These are phyloP conservation scores for Thamnidium elegans DNA, from an alignment of 192 early-diverging fungal species.

Conservation along the genomic window DNA sequence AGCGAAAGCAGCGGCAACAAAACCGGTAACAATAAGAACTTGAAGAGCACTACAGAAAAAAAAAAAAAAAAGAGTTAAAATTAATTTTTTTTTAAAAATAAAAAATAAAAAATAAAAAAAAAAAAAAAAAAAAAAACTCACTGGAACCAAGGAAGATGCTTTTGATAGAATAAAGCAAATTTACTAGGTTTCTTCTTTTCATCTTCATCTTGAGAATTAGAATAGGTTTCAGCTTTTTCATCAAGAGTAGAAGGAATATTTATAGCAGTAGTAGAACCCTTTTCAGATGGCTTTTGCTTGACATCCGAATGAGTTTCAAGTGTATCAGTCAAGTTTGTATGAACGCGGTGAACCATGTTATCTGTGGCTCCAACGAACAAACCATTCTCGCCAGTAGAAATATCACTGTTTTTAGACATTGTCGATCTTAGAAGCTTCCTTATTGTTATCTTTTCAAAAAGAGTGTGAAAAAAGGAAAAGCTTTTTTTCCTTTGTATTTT, in stretches of 20 bases:
- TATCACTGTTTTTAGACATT: no score
- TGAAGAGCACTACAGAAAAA: conserved; percentile 6
- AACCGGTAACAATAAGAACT: conserved; percentile 30
- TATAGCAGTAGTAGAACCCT: not conserved
- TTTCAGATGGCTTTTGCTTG: not conserved
- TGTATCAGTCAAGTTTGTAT: not conserved
- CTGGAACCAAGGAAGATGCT: conserved; percentile 16
- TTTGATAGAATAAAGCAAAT: not conserved
- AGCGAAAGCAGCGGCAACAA: conserved; percentile 22
- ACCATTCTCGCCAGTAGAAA: no score
- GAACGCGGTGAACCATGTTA: no score
- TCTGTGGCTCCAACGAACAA: no score
- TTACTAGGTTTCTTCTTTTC: not conserved
- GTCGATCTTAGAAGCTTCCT: no score
- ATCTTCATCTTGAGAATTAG: conserved; percentile 4
- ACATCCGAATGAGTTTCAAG: not conserved
- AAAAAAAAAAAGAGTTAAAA: no score
- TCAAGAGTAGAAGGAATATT: not conserved
- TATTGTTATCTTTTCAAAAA: no score
- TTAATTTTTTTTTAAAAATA: no score
- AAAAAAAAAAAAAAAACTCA: not conserved
- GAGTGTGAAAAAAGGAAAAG: no score
- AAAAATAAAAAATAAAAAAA: no score
- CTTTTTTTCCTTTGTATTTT: no score
- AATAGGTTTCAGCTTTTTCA: not conserved